Evolutionary conservation across 768 basidiomycete species (phyloP), one percentile per base, ranked within the genome.

Genomic region (Xanthoconium purpureum): DNA sequence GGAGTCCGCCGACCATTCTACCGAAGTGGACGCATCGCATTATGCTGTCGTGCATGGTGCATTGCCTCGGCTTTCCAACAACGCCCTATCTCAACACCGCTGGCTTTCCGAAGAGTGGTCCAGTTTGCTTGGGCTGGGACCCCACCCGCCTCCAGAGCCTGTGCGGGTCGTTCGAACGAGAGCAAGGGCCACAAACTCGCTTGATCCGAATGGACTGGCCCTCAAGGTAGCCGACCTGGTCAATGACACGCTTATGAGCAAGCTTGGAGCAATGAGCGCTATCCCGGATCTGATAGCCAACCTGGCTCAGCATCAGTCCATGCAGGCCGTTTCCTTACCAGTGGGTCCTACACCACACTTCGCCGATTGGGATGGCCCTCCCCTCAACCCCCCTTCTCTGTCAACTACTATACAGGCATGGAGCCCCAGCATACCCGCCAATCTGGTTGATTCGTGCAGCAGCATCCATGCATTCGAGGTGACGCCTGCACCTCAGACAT

Each of bases 31-130:
- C 7, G 2, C 1, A 1, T 29, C 52, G 0, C 56, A 60, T 6
- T 58, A 60, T 9, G 56, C 59, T 0, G 5, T 33, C 20, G 11
- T 58, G 0, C 49, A 60, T 1, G 56, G 49, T 0, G 32, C 56
- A 0, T 9, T 60, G 1, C 56, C 59, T 15, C 39, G 45, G 3
- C 24, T 60, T 0, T 58, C 56, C 0, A 51, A 60, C 49, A 54
- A 48, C 6, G 2, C 0, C 1, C 17, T 58, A 0, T 13, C 12
- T 8, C 39, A 45, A 10, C 52, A 50, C 0, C 52, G 40, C 4
- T 60, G 56, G 56, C 32, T 60, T 2, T 17, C 20, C 0, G 40
- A 47, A 8, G 44, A 54, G 28, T 60, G 56, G 52, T 50, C 48
- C 0, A 60, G 52, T 12, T 18, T 60, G 7, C 56, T 58, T 5